phyloP scores from a whole-genome alignment of 2,329 filamentous ascomycete genomes.

The Cephalotrichum gorgonifer region DNA sequence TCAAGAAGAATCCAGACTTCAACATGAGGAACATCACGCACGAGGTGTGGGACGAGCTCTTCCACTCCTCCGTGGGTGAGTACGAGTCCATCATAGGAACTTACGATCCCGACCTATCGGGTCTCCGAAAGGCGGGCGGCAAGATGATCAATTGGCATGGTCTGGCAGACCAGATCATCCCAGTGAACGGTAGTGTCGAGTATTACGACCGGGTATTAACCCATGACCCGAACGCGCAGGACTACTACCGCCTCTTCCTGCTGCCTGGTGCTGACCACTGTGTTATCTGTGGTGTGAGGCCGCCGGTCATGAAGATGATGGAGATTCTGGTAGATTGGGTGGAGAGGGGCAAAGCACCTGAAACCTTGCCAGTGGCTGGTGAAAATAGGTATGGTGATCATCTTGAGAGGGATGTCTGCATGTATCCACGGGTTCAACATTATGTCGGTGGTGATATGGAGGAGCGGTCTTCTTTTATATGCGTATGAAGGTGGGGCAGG shows the following conservation, averaged over 20 bases:
- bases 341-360: slow-evolving; percentile 14
- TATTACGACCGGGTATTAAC: slow-evolving; percentile 19
- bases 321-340: slow-evolving; percentile 25
- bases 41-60: slow-evolving; percentile 8
- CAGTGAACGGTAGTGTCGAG: slow-evolving; percentile 17
- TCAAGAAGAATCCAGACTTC: slow-evolving; percentile 17
- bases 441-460: too few relatives aligned
- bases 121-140: slow-evolving; percentile 20
- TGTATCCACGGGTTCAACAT: too few relatives aligned
- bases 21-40: slow-evolving; percentile 10
- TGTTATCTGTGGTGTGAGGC: slow-evolving; percentile 14
- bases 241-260: slow-evolving; percentile 39
- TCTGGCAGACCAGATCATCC: slow-evolving; percentile 23
- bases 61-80: too few relatives aligned
- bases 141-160: slow-evolving; percentile 33
- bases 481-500: too few relatives aligned
- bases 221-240: slow-evolving; percentile 9
- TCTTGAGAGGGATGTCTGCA: too few relatives aligned
- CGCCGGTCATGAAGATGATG: slow-evolving; percentile 24
- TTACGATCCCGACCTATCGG: slow-evolving; percentile 15
- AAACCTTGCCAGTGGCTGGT: too few relatives aligned
- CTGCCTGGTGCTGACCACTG: slow-evolving; percentile 43
- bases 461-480: too few relatives aligned
- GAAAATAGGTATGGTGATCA: too few relatives aligned
- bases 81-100: slow-evolving; percentile 12